Percentiles rank a stretch among this genome's conserved stretches.
phyloP scores from a whole-genome alignment of 768 basidiomycete species.

The Pisolithus albus region DNA sequence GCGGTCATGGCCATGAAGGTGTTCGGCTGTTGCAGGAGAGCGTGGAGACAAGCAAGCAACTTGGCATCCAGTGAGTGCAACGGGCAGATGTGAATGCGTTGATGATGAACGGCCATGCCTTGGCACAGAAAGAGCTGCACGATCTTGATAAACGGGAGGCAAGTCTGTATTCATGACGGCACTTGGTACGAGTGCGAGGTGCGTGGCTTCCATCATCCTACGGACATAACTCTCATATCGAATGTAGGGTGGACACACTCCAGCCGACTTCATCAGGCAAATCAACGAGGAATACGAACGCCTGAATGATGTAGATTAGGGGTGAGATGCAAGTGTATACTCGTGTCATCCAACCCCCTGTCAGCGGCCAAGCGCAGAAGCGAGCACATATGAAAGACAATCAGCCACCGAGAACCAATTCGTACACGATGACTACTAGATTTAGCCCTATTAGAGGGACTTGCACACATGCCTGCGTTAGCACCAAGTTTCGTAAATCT shows the following conservation, averaged over 20 bases:
- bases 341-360: constrained; percentile 1
- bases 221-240: constrained; percentile 23
- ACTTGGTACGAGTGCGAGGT: constrained; percentile 80
- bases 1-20: constrained; percentile 59
- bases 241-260: constrained; percentile 62
- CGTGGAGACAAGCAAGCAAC: constrained; percentile 33
- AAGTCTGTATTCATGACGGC: constrained; percentile 70
- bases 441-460: constrained; percentile 91
- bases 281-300: constrained; percentile 68
- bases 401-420: constrained; percentile 61
- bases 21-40: constrained; percentile 58
- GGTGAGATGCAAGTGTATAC: constrained; percentile 4
- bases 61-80: constrained; percentile 51
- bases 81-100: neutral
- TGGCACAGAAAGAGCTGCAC: constrained; percentile 75
- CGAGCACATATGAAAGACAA: constrained; percentile 11
- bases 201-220: constrained; percentile 20
- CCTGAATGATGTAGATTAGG: constrained; percentile 42
- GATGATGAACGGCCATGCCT: constrained; percentile 5
- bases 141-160: constrained; percentile 60
- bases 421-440: constrained; percentile 80
- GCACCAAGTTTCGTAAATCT: constrained; percentile 7
- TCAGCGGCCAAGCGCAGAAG: constrained; percentile 11
- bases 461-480: constrained; percentile 30
- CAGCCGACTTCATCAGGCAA: constrained; percentile 67